These are phyloP conservation scores for Podila horticola DNA, from an alignment of 192 early-diverging fungal species.

Conservation along the genomic window DNA sequence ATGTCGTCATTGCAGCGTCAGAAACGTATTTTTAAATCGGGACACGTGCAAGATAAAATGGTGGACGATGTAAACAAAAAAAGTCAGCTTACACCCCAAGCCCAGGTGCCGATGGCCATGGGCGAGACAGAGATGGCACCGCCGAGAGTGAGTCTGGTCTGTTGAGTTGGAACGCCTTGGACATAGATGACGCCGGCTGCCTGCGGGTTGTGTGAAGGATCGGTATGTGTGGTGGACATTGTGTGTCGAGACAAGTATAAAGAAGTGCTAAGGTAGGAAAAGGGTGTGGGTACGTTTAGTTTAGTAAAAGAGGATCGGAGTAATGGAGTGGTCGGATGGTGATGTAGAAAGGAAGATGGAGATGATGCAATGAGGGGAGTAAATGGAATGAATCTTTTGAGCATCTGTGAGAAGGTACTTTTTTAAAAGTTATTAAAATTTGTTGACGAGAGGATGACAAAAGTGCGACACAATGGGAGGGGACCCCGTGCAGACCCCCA, in stretches of 20 bases:
- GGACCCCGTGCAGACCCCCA: no score
- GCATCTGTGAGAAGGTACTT: no score
- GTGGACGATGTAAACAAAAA: not conserved
- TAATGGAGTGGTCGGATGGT: no score
- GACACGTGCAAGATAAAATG: not conserved
- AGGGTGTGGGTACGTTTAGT: no score
- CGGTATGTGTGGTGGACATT: slow-evolving; percentile 7
- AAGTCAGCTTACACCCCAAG: slow-evolving; percentile 53
- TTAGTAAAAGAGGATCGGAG: no score
- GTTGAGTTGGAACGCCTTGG: slow-evolving; percentile 48
- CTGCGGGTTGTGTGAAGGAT: slow-evolving; percentile 12
- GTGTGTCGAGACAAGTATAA: not conserved
- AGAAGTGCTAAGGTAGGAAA: not conserved
- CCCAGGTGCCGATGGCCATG: slow-evolving; percentile 58
- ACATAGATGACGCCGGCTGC: slow-evolving; percentile 36
- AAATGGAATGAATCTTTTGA: no score
- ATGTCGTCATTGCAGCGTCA: not conserved
- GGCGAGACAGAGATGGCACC: slow-evolving; percentile 48
- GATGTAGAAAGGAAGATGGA: no score
- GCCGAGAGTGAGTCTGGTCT: slow-evolving; percentile 50
- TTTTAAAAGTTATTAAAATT: no score
- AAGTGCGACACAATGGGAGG: no score
- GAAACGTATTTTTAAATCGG: not conserved
- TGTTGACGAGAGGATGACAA: no score
- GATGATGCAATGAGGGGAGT: no score